Evolutionary conservation across 768 basidiomycete species (phyloP).

Genomic region (Mycena crocata): DNA sequence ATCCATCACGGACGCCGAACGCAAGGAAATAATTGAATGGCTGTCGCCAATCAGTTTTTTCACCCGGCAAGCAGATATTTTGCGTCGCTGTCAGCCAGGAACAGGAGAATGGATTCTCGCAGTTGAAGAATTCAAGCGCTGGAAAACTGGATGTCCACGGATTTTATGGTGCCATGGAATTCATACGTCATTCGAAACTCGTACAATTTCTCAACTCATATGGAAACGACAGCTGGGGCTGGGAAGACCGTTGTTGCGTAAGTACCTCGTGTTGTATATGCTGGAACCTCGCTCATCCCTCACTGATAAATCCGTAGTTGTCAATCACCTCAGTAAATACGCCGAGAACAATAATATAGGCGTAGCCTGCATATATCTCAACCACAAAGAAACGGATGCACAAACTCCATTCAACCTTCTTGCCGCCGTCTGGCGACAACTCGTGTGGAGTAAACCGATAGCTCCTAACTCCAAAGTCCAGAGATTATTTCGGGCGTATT

Average conservation of each 20-base stretch:
- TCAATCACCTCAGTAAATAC: not conserved
- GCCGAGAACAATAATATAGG: not conserved
- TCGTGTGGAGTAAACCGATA: not conserved
- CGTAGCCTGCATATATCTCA: not conserved
- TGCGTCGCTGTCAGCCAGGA: not conserved
- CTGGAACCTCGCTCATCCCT: not conserved
- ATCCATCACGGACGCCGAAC: no score
- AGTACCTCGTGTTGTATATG: no score
- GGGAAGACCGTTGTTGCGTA: slow-evolving; percentile 2
- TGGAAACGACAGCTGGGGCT: not conserved
- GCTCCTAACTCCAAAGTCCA: not conserved
- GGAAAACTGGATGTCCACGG: not conserved
- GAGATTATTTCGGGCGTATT: not conserved
- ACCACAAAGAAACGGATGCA: not conserved
- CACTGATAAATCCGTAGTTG: not conserved
- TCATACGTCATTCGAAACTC: not conserved
- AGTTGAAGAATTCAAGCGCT: not conserved
- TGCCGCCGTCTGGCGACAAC: not conserved
- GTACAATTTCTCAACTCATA: not conserved
- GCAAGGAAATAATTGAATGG: slow-evolving; percentile 6
- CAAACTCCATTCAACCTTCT: slow-evolving; percentile 1
- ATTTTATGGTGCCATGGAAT: not conserved
- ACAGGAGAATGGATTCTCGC: not conserved
- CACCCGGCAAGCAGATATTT: not conserved
- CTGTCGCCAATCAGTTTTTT: slow-evolving; percentile 10